Conservation (phyloP, 495 filamentous ascomycete species). For the Neurospora africana region DNA sequence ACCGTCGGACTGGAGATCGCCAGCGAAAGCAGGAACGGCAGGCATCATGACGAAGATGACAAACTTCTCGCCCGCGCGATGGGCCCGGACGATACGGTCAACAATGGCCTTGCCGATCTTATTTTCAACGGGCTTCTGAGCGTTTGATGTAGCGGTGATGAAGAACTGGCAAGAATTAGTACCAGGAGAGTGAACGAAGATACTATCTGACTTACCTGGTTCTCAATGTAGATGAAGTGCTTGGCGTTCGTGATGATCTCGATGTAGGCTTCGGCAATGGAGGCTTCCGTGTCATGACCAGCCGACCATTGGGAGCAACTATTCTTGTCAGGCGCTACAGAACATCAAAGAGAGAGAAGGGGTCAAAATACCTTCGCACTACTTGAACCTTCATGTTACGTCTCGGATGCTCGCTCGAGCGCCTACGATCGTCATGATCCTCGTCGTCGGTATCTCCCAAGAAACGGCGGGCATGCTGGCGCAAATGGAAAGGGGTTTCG, state of each 20-base stretch:
- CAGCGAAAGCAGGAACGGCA: conserved; percentile 81
- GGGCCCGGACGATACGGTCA: conserved; percentile 73
- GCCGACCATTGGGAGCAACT: conserved; percentile 65
- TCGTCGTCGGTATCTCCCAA: conserved; percentile 19
- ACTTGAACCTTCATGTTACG: conserved; percentile 30
- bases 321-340: background rate
- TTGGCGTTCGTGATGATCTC: conserved; percentile 67
- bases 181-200: too few species aligned
- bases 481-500: background rate
- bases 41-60: conserved; percentile 83
- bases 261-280: conserved; percentile 81
- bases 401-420: background rate
- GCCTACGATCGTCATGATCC: conserved; percentile 2
- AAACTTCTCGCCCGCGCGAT: conserved; percentile 60
- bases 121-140: conserved; percentile 74
- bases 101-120: conserved; percentile 83
- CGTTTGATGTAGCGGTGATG: conserved; percentile 74
- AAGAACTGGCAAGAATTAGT: conserved; percentile 50
- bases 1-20: conserved; percentile 69
- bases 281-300: conserved; percentile 64
- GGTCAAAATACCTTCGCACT: conserved; percentile 27
- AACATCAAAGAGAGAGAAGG: background rate
- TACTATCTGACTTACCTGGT: conserved; percentile 43
- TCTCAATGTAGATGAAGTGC: conserved; percentile 92
- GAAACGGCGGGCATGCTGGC: conserved; percentile 13